Conservation (phyloP, 192 early-diverging fungal genomes). For the Podila epigama region DNA sequence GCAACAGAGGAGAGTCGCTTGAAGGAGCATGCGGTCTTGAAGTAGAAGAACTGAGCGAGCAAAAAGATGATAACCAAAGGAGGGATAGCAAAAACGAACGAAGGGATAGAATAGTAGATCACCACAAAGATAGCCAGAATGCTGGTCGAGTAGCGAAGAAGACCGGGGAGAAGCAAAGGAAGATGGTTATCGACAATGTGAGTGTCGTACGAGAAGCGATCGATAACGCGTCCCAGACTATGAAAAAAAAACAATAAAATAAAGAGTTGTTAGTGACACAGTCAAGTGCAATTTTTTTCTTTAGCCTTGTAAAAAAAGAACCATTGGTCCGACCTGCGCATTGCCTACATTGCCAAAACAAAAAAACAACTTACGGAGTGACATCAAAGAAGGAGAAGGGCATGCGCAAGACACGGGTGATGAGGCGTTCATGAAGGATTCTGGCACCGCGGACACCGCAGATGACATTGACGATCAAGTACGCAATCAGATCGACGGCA, state of each 20-base stretch:
- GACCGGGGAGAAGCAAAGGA: slow-evolving; percentile 53
- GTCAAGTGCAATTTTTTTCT: background rate
- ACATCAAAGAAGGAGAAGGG: slow-evolving; percentile 81
- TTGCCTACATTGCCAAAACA: slow-evolving; percentile 1
- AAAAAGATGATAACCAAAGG: slow-evolving; percentile 56
- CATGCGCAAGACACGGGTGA: slow-evolving; percentile 41
- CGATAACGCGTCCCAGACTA: slow-evolving; percentile 84
- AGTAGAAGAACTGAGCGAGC: slow-evolving; percentile 64
- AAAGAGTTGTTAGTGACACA: too few species aligned
- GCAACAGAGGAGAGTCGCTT: slow-evolving; percentile 86
- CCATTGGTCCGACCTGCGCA: too few species aligned
- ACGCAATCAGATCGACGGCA: slow-evolving; percentile 10
- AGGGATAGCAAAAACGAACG: slow-evolving; percentile 57
- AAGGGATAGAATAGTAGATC: slow-evolving; percentile 53
- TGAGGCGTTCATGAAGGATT: slow-evolving; percentile 36
- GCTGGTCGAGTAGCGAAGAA: slow-evolving; percentile 30
- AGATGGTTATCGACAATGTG: slow-evolving; percentile 74
- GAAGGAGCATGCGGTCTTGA: slow-evolving; percentile 75
- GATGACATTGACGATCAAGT: slow-evolving; percentile 16
- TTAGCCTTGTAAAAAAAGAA: too few species aligned
- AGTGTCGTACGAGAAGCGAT: slow-evolving; percentile 91
- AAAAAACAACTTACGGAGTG: slow-evolving; percentile 61
- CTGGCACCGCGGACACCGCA: slow-evolving; percentile 50
- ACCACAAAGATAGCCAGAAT: slow-evolving; percentile 50
- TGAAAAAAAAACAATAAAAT: slow-evolving; percentile 11